Evolutionary conservation across 2,329 filamentous ascomycete species (phyloP).

Genomic region (Cercospora berteroae): DNA sequence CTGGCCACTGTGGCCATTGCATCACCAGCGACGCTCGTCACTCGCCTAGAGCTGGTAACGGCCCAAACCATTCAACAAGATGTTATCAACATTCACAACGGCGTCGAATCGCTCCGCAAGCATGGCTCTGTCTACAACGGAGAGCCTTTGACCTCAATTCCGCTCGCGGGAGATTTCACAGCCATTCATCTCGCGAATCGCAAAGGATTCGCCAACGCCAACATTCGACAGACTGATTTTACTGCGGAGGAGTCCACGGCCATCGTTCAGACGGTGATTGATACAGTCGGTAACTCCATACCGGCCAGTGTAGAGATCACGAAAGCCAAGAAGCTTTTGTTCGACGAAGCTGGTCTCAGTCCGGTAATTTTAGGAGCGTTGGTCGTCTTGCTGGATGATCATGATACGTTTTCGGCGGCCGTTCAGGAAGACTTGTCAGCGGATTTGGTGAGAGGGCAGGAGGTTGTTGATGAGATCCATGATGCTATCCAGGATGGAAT

Average conservation of each 20-base stretch:
- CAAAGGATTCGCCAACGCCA: constrained; percentile 27
- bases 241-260: constrained; percentile 19
- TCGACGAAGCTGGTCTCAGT: constrained; percentile 17
- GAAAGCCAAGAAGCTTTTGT: constrained; percentile 22
- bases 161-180: constrained; percentile 23
- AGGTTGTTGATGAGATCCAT: constrained; percentile 16
- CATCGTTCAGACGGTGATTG: constrained; percentile 24
- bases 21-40: constrained; percentile 2
- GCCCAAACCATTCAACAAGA: constrained; percentile 24
- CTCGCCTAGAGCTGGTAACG: constrained; percentile 22
- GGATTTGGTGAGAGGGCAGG: constrained; percentile 14
- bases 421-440: constrained; percentile 13
- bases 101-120: constrained; percentile 22
- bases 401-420: constrained; percentile 18
- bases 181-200: constrained; percentile 29
- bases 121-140: constrained; percentile 18
- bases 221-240: constrained; percentile 20
- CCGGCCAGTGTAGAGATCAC: constrained; percentile 24
- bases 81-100: constrained; percentile 25
- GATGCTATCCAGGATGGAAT: constrained; percentile 20
- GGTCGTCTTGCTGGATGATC: constrained; percentile 23
- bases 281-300: constrained; percentile 25
- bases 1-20: constrained; percentile 12
- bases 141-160: constrained; percentile 12
- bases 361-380: constrained; percentile 23